phyloP scores from a whole-genome alignment of 139 green algal species.

The Haematococcus sp. region DNA sequence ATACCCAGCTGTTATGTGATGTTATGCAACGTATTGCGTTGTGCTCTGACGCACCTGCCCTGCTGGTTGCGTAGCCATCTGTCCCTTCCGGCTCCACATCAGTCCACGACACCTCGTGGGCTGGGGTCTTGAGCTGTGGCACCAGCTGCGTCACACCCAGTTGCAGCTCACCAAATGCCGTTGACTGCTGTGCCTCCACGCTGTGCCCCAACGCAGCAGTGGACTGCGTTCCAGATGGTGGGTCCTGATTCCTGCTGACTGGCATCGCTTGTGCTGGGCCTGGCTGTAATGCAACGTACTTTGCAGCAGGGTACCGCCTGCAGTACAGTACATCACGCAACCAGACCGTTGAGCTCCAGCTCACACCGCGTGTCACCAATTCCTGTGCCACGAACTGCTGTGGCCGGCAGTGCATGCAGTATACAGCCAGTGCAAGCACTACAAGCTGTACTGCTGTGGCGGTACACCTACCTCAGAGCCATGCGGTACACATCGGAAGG shows the following conservation, averaged over 20 bases:
- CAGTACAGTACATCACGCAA: too few relatives aligned
- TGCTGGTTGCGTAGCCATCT: constrained; percentile 11
- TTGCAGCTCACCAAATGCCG: not conserved
- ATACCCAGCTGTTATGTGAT: too few relatives aligned
- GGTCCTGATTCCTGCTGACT: too few relatives aligned
- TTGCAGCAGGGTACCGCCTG: constrained; percentile 11
- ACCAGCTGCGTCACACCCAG: not conserved
- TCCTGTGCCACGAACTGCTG: too few relatives aligned
- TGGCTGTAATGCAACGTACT: constrained; percentile 4
- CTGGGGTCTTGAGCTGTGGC: not conserved
- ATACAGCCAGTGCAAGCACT: not conserved
- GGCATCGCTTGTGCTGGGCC: not conserved
- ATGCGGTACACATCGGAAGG: constrained; percentile 71
- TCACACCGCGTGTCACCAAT: too few relatives aligned
- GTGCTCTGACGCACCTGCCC: constrained; percentile 19
- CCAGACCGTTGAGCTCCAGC: too few relatives aligned
- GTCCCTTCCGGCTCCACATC: constrained; percentile 8
- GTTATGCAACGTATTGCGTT: too few relatives aligned
- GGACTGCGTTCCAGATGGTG: too few relatives aligned
- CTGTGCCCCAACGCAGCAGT: too few relatives aligned
- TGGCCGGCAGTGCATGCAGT: too few relatives aligned
- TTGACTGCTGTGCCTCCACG: too few relatives aligned
- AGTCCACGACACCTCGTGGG: constrained; percentile 15
- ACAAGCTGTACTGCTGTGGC: constrained; percentile 2
- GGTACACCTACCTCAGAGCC: constrained; percentile 28